These are phyloP conservation scores for Solanum chiquidenum DNA, from an alignment of 257 asterid species.

Conservation along the genomic window DNA sequence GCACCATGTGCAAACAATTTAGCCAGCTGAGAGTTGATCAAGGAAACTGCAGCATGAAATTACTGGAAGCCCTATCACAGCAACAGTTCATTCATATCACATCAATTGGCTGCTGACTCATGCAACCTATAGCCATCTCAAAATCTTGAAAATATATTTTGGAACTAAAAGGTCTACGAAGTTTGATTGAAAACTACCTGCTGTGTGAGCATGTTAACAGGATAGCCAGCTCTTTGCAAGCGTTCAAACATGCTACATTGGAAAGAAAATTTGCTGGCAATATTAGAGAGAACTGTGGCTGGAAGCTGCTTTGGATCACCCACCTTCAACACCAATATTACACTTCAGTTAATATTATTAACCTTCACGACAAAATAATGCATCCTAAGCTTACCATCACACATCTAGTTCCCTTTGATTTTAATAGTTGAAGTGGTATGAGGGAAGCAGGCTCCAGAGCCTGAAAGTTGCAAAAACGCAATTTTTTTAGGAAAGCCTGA, in stretches of 20 bases:
- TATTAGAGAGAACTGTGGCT: slow-evolving; percentile 88
- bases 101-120: neutral
- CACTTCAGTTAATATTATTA: slow-evolving; percentile 9
- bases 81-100: neutral
- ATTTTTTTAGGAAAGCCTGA: neutral
- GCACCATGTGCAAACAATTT: neutral
- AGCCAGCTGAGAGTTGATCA: neutral
- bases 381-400: slow-evolving; percentile 60
- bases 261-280: slow-evolving; percentile 81
- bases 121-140: neutral
- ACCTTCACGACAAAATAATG: slow-evolving; percentile 2
- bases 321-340: slow-evolving; percentile 40
- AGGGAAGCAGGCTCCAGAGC: slow-evolving; percentile 97
- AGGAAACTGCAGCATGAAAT: neutral
- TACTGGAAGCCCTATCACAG: neutral
- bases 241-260: slow-evolving; percentile 99
- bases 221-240: slow-evolving; percentile 94
- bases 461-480: slow-evolving; percentile 18
- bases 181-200: slow-evolving; percentile 47
- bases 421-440: slow-evolving; percentile 96
- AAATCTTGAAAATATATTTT: neutral
- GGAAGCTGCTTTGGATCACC: slow-evolving; percentile 99
- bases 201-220: slow-evolving; percentile 84
- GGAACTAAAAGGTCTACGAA: neutral
- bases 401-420: slow-evolving; percentile 83